Base-by-base conservation (phyloP, 2,329 filamentous ascomycete species). In the Diaporthe caulivora region DNA sequence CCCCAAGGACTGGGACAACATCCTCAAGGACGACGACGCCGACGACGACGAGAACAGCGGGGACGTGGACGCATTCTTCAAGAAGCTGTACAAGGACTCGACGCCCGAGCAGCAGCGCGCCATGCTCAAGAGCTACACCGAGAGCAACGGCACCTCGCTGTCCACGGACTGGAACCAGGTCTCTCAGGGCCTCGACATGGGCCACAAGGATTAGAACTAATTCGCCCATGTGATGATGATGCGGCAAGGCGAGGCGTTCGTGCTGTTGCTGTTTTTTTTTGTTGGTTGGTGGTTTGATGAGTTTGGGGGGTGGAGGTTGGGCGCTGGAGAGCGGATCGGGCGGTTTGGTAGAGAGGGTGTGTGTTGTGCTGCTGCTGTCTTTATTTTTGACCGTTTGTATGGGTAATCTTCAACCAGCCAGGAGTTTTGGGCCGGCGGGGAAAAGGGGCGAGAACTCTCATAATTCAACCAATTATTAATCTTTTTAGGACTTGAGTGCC, bases 111-210 rank as follows among this genome's bases (percentile, higher is more conserved):
- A 94, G 73, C 91, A 92, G 80, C 91, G 95, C 2, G 97, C 97
- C 11, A 99, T 99, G 97, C 94, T 97, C 91, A 99, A 99, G 90
- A 97, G 94, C 80, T 98, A 94, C 80, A 88, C 91, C 18, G 96
- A 99, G 87, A 98, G 95, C 82, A 97, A 97, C 78, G 97, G 97
- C 6, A 99, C 97, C 0, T 90, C 94, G 3, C 85, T 99, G 65
- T 98, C 95, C 82, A 99, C 97, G 0, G 95, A 96, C 81, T 99
- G 97, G 97, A 84, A 85, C 13, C 93, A 97, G 75, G 96, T 98
- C 26, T 90, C 90, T 67, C 89, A 87, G 76, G 91, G 90, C 24
- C 93, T 98, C 34, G 90, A 94, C 80, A 93, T 92, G 0, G n/a
- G n/a, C n/a, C n/a, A n/a, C n/a, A n/a, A n/a, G n/a, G n/a, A n/a